Conservation (phyloP, 768 basidiomycete species). For the Gelatoporia subvermispora region DNA sequence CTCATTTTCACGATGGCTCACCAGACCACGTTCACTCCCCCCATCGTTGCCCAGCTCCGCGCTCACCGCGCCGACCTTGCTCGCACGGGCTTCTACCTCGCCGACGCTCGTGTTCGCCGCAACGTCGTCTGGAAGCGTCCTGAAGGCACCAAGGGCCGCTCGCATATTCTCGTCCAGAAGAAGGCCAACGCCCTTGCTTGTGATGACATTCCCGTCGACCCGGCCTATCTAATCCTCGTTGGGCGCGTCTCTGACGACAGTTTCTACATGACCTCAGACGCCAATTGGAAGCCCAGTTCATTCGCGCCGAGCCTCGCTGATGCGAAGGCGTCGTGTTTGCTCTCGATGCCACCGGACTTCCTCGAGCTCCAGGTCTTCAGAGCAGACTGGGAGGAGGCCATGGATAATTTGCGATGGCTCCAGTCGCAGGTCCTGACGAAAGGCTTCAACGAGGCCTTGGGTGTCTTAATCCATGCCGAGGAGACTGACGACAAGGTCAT, state of each 20-base stretch:
- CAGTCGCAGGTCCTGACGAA: neutral
- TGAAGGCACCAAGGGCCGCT: neutral
- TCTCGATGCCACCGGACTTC: neutral
- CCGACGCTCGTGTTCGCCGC: neutral
- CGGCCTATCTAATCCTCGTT: neutral
- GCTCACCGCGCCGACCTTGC: neutral
- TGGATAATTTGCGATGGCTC: neutral
- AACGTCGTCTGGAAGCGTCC: neutral
- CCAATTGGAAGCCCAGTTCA: neutral
- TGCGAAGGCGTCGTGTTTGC: neutral
- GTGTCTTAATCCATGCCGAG: neutral
- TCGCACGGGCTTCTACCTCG: neutral
- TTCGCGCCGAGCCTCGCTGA: neutral
- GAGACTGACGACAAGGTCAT: neutral
- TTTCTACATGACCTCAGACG: neutral
- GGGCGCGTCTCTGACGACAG: neutral
- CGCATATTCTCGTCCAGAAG: neutral
- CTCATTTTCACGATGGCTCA: neutral
- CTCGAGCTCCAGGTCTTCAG: neutral
- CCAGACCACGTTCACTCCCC: neutral
- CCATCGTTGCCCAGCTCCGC: neutral
- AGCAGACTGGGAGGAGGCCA: neutral
- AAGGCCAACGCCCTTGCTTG: neutral
- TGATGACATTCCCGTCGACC: neutral
- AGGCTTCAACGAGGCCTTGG: neutral